Percentiles rank a stretch among this genome's conserved stretches.
Evolutionary conservation across 805 yeast species (phyloP).

Genomic region (Yarrowia divulgata): DNA sequence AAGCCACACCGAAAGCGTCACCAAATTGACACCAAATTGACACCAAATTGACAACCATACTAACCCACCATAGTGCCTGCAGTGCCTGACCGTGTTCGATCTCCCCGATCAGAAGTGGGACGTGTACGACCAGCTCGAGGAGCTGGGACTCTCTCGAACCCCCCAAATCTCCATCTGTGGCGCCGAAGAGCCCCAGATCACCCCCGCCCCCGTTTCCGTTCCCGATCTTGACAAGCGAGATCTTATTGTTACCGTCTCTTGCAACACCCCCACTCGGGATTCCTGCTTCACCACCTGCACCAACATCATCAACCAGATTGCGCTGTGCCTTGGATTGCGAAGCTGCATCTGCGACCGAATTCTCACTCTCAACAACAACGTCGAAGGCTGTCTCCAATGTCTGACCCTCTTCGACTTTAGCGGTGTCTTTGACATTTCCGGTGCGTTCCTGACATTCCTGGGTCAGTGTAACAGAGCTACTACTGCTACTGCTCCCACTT

Average conservation of each 20-base stretch:
- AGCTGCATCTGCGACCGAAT: constrained; percentile 24
- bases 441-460: neutral
- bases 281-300: neutral
- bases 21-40: too few species aligned
- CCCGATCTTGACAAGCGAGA: constrained; percentile 13
- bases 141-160: neutral
- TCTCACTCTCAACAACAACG: constrained; percentile 1
- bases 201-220: constrained; percentile 27
- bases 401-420: neutral
- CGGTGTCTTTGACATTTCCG: neutral
- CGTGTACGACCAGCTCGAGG: constrained; percentile 10
- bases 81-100: constrained; percentile 27
- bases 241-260: neutral
- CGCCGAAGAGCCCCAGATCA: constrained; percentile 1
- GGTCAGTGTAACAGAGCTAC: constrained; percentile 14
- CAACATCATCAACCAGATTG: constrained; percentile 2
- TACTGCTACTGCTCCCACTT: neutral
- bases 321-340: constrained; percentile 14
- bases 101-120: constrained; percentile 12
- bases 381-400: constrained; percentile 8
- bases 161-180: constrained; percentile 8
- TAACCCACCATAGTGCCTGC: constrained; percentile 34
- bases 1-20: too few species aligned
- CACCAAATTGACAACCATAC: neutral
- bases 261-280: neutral